These are phyloP conservation scores for Dothiorella sarmentorum DNA, from an alignment of 2,329 filamentous ascomycete genomes.

Conservation along the genomic window DNA sequence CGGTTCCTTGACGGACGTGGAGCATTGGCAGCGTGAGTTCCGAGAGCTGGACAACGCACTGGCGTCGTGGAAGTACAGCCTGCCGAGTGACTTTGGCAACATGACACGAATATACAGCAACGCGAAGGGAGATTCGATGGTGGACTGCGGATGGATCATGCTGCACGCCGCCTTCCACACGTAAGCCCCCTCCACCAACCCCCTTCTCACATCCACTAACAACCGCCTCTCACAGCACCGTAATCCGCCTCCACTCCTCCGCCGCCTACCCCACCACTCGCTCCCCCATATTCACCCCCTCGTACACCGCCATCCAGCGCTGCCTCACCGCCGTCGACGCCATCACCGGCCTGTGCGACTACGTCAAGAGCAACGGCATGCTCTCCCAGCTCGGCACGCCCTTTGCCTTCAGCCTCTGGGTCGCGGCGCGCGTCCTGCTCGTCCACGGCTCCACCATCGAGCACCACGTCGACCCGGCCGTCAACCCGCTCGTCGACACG, in stretches of 20 bases:
- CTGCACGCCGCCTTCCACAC: constrained; percentile 87
- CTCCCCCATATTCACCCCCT: constrained; percentile 85
- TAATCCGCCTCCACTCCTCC: constrained; percentile 87
- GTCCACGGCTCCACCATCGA: constrained; percentile 90
- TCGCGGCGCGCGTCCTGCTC: constrained; percentile 78
- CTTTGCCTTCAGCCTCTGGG: constrained; percentile 91
- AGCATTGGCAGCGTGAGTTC: constrained; percentile 85
- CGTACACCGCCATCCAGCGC: constrained; percentile 77
- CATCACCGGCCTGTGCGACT: constrained; percentile 73
- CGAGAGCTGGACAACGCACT: constrained; percentile 78
- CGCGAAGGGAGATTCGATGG: constrained; percentile 29
- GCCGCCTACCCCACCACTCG: constrained; percentile 88
- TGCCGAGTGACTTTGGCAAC: constrained; percentile 81
- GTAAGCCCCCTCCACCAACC: constrained; percentile 39
- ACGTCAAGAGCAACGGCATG: constrained; percentile 69
- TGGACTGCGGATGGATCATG: constrained; percentile 86
- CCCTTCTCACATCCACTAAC: background rate
- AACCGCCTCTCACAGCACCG: constrained; percentile 50
- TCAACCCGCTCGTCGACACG: constrained; percentile 77
- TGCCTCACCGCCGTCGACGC: constrained; percentile 71
- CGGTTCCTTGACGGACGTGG: constrained; percentile 75
- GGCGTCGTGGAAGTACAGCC: constrained; percentile 76
- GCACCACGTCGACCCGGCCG: constrained; percentile 74
- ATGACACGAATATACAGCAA: constrained; percentile 69
- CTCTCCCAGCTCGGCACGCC: constrained; percentile 80